Conservation (phyloP, 2,329 filamentous ascomycete genomes). For the Penicillium verrucosum region DNA sequence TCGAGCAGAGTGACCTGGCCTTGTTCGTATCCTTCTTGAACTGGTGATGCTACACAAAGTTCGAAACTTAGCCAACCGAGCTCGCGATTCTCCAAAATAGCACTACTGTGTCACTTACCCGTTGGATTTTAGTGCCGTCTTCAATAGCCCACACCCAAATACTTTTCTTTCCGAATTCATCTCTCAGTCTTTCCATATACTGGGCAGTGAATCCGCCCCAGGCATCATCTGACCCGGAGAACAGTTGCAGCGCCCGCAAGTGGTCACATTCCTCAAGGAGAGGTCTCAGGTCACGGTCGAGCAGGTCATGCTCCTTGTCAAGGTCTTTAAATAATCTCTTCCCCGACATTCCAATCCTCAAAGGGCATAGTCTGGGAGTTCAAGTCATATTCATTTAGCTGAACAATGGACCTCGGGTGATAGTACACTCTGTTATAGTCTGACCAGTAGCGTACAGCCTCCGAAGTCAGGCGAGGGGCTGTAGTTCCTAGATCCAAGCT, state of each 20-base stretch:
- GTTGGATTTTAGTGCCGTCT: constrained; percentile 54
- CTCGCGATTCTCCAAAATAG: background rate
- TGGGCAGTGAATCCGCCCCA: constrained; percentile 74
- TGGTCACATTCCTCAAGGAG: constrained; percentile 93
- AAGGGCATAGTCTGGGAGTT: constrained; percentile 78
- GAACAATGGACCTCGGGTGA: constrained; percentile 81
- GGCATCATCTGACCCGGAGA: constrained; percentile 69
- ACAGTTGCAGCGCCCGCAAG: constrained; percentile 80
- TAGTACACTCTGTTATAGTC: constrained; percentile 93
- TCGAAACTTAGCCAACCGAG: constrained; percentile 27
- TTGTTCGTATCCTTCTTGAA: constrained; percentile 67
- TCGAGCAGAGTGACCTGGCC: constrained; percentile 66
- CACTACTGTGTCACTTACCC: constrained; percentile 44
- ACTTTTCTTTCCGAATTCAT: constrained; percentile 85
- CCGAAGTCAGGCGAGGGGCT: constrained; percentile 62
- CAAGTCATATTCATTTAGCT: constrained; percentile 82
- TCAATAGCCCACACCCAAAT: constrained; percentile 87
- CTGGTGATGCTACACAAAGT: constrained; percentile 53
- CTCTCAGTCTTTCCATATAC: constrained; percentile 73
- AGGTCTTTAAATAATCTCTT: constrained; percentile 70
- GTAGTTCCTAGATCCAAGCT: constrained; percentile 69
- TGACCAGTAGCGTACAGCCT: constrained; percentile 89
- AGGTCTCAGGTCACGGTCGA: constrained; percentile 84
- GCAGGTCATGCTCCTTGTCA: constrained; percentile 76
- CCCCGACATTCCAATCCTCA: constrained; percentile 69